phyloP scores from a whole-genome alignment of 257 asterid species.

The Striga asiatica region DNA sequence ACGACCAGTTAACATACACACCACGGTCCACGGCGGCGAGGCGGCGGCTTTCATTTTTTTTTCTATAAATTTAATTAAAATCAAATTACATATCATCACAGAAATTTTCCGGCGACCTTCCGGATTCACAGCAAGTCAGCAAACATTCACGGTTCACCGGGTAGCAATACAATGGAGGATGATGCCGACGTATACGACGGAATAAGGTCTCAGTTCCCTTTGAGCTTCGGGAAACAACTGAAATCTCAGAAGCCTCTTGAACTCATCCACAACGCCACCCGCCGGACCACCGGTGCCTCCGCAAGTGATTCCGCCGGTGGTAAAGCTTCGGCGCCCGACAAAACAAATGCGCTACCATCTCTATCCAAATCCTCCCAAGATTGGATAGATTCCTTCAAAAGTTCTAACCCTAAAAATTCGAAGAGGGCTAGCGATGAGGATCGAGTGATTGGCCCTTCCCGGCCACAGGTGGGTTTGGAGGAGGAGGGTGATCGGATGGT shows the following conservation, averaged over 20 bases:
- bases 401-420: constrained; percentile 32
- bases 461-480: constrained; percentile 25
- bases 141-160: too few species aligned
- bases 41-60: neutral
- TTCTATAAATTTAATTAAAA: constrained; percentile 10
- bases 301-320: constrained; percentile 8
- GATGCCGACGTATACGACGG: constrained; percentile 71
- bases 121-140: neutral
- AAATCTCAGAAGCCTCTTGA: constrained; percentile 61
- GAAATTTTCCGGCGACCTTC: neutral
- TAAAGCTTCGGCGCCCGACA: constrained; percentile 18
- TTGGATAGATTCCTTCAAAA: constrained; percentile 46
- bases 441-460: constrained; percentile 41
- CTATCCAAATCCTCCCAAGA: constrained; percentile 44
- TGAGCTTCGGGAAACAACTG: constrained; percentile 67
- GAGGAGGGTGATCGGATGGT: constrained; percentile 22
- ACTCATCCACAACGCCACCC: constrained; percentile 70
- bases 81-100: neutral
- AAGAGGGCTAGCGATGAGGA: constrained; percentile 5
- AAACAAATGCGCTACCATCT: constrained; percentile 24
- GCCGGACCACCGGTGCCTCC: constrained; percentile 33
- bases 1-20: neutral
- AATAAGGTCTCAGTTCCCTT: constrained; percentile 67
- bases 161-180: constrained; percentile 41
- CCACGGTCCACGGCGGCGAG: neutral